Conservation (phyloP, 2,329 filamentous ascomycete species). For the Alternaria panax region DNA sequence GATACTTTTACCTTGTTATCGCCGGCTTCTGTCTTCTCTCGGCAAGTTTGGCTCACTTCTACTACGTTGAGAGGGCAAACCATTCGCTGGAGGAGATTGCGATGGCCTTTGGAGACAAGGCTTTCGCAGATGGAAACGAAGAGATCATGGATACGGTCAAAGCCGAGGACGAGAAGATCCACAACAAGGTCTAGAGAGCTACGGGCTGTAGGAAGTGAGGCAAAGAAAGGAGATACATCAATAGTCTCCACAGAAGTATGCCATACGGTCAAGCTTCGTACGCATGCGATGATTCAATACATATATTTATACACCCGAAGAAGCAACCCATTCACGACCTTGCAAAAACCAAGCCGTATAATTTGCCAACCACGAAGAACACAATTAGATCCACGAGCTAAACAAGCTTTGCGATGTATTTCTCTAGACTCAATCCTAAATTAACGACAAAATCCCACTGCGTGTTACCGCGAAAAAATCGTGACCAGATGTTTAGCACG, state of each 20-base stretch:
- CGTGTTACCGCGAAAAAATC: conserved; percentile 58
- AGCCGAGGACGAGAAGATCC: conserved; percentile 6
- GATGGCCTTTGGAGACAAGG: conserved; percentile 53
- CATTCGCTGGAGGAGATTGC: conserved; percentile 52
- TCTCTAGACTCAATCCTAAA: conserved; percentile 52
- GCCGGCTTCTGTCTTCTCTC: conserved; percentile 32
- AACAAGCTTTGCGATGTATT: conserved; percentile 15
- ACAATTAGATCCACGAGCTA: background rate
- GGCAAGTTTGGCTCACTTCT: conserved; percentile 47
- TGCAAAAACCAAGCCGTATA: background rate
- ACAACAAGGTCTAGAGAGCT: conserved; percentile 1
- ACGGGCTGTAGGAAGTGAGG: background rate
- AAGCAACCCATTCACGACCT: background rate
- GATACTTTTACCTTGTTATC: conserved; percentile 55
- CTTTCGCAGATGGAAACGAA: conserved; percentile 42
- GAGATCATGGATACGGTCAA: conserved; percentile 25
- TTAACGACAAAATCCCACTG: conserved; percentile 60
- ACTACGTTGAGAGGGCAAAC: conserved; percentile 53
- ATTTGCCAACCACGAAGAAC: background rate
- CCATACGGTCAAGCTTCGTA: background rate
- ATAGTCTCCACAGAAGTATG: background rate
- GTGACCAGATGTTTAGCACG: conserved; percentile 56
- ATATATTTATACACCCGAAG: background rate
- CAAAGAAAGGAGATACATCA: background rate
- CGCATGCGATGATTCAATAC: background rate